These are phyloP conservation scores for Rutidosis leptorrhynchoides DNA, from an alignment of 129 eudicot genomes.

Conservation along the genomic window DNA sequence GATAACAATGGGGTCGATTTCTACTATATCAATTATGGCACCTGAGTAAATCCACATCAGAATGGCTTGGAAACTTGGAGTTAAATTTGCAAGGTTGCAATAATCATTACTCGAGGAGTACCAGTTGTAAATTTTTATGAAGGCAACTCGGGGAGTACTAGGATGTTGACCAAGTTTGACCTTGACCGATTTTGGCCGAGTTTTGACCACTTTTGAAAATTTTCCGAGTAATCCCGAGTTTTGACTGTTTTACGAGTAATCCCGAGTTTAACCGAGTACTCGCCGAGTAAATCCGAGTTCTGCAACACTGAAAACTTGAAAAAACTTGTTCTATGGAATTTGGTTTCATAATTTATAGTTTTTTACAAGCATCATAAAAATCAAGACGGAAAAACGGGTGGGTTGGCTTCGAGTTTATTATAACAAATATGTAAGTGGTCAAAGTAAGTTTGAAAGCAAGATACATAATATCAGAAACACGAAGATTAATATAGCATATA, in stretches of 20 bases:
- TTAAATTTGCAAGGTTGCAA: too few relatives aligned
- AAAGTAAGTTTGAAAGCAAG: constrained; percentile 9
- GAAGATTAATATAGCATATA: background rate
- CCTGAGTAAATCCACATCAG: constrained; percentile 39
- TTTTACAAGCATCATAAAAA: background rate
- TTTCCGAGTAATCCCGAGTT: too few relatives aligned
- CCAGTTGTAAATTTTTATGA: too few relatives aligned
- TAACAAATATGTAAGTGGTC: constrained; percentile 1
- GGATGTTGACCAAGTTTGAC: too few relatives aligned
- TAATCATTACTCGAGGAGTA: too few relatives aligned
- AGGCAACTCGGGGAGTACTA: too few relatives aligned
- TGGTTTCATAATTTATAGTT: background rate
- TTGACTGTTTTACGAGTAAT: too few relatives aligned
- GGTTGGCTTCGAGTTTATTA: background rate
- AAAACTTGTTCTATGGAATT: background rate
- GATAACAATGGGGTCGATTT: constrained; percentile 81
- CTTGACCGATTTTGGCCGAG: too few relatives aligned
- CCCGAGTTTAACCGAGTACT: too few relatives aligned
- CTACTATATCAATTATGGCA: constrained; percentile 64
- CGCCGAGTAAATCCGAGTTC: too few relatives aligned
- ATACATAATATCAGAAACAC: background rate
- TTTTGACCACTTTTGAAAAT: too few relatives aligned
- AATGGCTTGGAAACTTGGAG: constrained; percentile 1
- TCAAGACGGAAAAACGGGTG: background rate
- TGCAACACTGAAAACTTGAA: too few relatives aligned